A percentile compares a stretch with the other conserved stretches of the same genome.
These are phyloP conservation scores for Panicum hallii DNA, from an alignment of 202 grass and related monocot genomes.

Conservation along the genomic window DNA sequence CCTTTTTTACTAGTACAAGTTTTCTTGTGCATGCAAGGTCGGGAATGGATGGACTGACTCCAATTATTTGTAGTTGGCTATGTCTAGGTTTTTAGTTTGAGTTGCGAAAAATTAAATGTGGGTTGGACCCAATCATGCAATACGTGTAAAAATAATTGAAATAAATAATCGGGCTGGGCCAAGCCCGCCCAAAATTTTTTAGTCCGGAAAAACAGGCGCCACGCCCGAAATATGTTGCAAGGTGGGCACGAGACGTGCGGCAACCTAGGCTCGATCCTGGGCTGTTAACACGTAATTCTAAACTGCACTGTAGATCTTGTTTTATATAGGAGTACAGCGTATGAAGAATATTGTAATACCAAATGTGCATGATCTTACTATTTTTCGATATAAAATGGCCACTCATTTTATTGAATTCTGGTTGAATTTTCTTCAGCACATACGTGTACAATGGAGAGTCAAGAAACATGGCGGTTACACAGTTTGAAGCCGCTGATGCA, in stretches of 20 bases:
- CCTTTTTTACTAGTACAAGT: no score
- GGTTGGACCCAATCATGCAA: neutral
- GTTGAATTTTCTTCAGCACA: conserved; percentile 45
- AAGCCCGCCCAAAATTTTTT: no score
- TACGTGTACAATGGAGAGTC: conserved; percentile 66
- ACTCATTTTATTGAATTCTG: conserved; percentile 26
- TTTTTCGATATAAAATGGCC: neutral
- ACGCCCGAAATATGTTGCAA: no score
- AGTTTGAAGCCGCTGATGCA: conserved; percentile 88
- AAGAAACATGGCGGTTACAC: conserved; percentile 81
- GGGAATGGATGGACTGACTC: no score
- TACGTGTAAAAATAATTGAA: no score
- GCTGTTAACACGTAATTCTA: no score
- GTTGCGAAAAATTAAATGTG: neutral
- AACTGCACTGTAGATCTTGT: neutral
- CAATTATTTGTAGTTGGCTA: neutral
- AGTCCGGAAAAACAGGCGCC: no score
- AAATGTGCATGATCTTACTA: neutral
- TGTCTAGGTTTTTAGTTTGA: neutral
- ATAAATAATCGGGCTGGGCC: no score
- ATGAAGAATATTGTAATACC: neutral
- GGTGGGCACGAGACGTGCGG: no score
- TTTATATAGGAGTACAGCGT: neutral
- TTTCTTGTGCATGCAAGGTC: no score
- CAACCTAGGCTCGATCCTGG: no score